phyloP scores from a whole-genome alignment of 2,329 filamentous ascomycete genomes.

The Truncatella angustata region DNA sequence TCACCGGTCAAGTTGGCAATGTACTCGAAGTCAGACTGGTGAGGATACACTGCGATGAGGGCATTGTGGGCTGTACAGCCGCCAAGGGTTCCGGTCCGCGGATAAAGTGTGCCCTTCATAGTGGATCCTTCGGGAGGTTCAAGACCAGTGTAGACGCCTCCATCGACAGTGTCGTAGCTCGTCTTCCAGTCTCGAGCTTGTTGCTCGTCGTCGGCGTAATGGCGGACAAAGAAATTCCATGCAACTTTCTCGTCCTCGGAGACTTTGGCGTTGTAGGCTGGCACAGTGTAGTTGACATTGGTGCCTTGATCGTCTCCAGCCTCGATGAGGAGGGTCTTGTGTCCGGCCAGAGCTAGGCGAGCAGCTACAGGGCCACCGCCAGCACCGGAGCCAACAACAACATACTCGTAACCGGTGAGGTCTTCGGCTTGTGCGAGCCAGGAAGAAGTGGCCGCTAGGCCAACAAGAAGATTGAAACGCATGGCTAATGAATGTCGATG shows the following conservation, averaged over 20 bases:
- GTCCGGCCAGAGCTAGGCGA: constrained; percentile 55
- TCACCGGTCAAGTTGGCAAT: constrained; percentile 56
- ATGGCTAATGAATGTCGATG: not conserved
- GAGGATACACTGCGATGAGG: constrained; percentile 50
- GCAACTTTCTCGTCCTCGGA: constrained; percentile 54
- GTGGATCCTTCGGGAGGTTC: constrained; percentile 47
- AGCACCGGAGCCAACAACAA: constrained; percentile 59
- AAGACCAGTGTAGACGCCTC: constrained; percentile 50
- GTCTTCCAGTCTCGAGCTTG: constrained; percentile 57
- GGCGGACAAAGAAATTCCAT: constrained; percentile 63
- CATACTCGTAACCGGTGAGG: constrained; percentile 50
- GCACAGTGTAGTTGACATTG: constrained; percentile 47
- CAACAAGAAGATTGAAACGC: not conserved
- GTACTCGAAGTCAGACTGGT: constrained; percentile 51
- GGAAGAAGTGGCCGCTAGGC: not conserved
- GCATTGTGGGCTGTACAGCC: constrained; percentile 58
- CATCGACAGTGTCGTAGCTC: constrained; percentile 48
- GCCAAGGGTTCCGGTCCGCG: constrained; percentile 53
- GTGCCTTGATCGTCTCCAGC: constrained; percentile 56
- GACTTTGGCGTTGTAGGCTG: constrained; percentile 47
- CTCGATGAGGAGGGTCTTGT: constrained; percentile 58
- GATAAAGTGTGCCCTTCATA: constrained; percentile 53
- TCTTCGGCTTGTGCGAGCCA: not conserved
- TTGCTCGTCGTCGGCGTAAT: constrained; percentile 52
- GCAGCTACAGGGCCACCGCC: constrained; percentile 58